Evolutionary conservation across 345 rosid genomes (phyloP), one percentile per base, ranked within the genome.

Genomic region (Eucalyptus urophylla): DNA sequence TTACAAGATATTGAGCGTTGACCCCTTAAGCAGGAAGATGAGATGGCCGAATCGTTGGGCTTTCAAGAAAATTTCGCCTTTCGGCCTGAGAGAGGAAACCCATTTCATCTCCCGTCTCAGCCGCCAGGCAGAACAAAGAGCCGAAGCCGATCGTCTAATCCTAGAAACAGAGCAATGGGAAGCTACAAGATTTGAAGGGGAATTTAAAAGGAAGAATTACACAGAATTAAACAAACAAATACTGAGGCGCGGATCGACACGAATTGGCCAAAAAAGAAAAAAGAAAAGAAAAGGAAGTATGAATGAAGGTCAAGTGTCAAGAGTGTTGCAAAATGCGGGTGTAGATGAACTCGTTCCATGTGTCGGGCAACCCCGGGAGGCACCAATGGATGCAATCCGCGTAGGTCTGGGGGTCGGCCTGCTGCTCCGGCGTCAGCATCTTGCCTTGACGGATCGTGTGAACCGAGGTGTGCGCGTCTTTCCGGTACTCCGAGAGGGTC

Each of bases 381-480:
- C 99, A 97, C 99, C 99, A 97, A 45, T 98, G 99, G 81, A 93
- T 91, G 86, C 99, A 98, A 89, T 97, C 99, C 1, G 97, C 98
- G 24, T 91, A 95, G 2, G 89, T 95, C 25, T 89, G 92, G 5
- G 97, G 97, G 83, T 95, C 94, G n/a, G 91, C 91, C 85, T 88
- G 93, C 90, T 94, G 93, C 92, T 93, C 95, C 21, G 87, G 90
- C 24, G 95, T 92, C 2, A 93, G 88, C 86, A 94, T 60, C 65
- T 93, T 95, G 86, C 97, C 97, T 27, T 86, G 91, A 6, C 88
- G 58, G 25, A 93, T 90, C 8, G 93, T 90, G 89, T 94, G 89
- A 31, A 96, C 89, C 0, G 97, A 90, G 53, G 96, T 92, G 88
- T 98, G 99, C 50, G 94, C 99, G 90, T 97, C 99, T 92, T 98